Evolutionary conservation across 192 early-diverging fungal species (phyloP).

Genomic region (Coemansia erecta): DNA sequence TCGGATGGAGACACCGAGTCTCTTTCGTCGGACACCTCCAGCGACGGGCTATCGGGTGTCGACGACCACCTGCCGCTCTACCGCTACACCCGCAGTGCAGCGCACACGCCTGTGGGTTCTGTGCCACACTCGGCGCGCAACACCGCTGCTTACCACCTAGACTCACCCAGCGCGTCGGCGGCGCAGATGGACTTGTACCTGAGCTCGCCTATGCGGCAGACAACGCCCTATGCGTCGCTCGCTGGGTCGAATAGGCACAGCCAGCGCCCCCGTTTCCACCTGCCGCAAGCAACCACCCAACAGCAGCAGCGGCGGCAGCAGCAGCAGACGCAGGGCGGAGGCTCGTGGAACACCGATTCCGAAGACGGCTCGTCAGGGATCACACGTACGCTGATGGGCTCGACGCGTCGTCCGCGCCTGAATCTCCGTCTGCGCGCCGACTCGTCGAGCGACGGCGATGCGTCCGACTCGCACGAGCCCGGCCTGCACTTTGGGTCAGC

Average conservation of each 20-base stretch:
- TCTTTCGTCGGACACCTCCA: slow-evolving; percentile 29
- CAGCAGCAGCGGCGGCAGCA: slow-evolving; percentile 15
- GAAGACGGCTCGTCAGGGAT: slow-evolving; percentile 11
- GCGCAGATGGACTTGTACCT: slow-evolving; percentile 33
- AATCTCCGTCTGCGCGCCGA: slow-evolving; percentile 20
- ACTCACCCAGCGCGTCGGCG: slow-evolving; percentile 14
- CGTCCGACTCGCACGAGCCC: slow-evolving; percentile 34
- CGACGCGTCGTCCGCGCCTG: slow-evolving; percentile 16
- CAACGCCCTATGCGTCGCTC: slow-evolving; percentile 11
- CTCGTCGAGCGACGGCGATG: slow-evolving; percentile 44
- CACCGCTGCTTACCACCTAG: slow-evolving; percentile 6
- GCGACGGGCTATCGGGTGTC: slow-evolving; percentile 22
- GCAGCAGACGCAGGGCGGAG: background rate
- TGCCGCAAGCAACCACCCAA: too few species aligned
- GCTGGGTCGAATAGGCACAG: background rate
- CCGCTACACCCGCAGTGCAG: background rate
- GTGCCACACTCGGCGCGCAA: slow-evolving; percentile 14
- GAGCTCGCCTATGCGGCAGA: slow-evolving; percentile 33
- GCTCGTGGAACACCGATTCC: background rate
- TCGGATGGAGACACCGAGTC: slow-evolving; percentile 6
- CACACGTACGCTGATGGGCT: slow-evolving; percentile 24
- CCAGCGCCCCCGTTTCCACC: too few species aligned
- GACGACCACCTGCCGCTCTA: slow-evolving; percentile 12
- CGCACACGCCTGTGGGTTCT: slow-evolving; percentile 14
- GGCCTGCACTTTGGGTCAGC: slow-evolving; percentile 51